Percentiles rank a stretch among this genome's conserved stretches.
Conservation (phyloP, 116 monocot species). For the Zostera marina region DNA sequence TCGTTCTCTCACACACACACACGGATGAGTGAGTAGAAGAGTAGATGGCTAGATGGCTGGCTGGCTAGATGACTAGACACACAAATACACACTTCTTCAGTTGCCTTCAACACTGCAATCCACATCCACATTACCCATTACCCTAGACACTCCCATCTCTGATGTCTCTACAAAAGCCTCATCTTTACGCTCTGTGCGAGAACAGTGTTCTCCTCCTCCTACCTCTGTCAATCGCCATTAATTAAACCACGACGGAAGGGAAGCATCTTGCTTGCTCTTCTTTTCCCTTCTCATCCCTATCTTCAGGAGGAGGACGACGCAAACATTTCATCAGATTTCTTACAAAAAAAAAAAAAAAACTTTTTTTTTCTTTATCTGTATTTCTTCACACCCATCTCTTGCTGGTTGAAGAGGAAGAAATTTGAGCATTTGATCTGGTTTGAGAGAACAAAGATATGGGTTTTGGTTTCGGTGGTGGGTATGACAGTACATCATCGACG, state of each 20-base stretch:
- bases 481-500: slow-evolving; percentile 37
- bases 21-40: no score
- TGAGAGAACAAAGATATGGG: slow-evolving; percentile 1
- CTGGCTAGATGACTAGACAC: no score
- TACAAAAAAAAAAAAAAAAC: neutral
- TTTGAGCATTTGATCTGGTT: neutral
- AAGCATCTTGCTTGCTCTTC: slow-evolving; percentile 10
- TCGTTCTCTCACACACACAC: neutral
- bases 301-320: neutral
- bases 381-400: neutral
- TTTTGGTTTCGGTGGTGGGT: slow-evolving; percentile 2
- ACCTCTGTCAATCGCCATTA: neutral
- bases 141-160: slow-evolving; percentile 4
- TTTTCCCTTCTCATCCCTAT: neutral
- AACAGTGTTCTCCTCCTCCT: slow-evolving; percentile 5
- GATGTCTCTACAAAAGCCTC: slow-evolving; percentile 9
- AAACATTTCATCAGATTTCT: neutral
- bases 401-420: neutral
- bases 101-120: neutral
- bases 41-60: no score
- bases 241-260: neutral
- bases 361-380: neutral
- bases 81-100: neutral
- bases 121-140: no score
- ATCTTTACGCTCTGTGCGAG: slow-evolving; percentile 4